Conservation (phyloP, 1,284 basidiomycete species). For the Cutaneotrichosporon sp. region DNA sequence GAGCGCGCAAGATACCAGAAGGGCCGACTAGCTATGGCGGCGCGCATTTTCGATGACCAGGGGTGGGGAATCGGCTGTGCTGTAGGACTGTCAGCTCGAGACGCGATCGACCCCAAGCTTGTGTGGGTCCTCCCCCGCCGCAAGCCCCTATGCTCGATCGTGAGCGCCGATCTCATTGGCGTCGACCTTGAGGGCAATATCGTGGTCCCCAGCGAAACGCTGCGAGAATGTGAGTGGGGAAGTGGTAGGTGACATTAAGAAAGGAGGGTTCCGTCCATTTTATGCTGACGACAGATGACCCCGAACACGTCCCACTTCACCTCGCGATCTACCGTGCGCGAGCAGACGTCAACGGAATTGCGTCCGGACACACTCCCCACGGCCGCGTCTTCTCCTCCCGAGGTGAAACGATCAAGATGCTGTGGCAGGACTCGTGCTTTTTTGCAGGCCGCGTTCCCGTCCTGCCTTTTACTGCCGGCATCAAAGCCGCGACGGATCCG, state of each 20-base stretch:
- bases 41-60: constrained; percentile 22
- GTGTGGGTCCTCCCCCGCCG: constrained; percentile 25
- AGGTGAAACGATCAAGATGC: constrained; percentile 19
- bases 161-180: constrained; percentile 19
- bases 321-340: constrained; percentile 24
- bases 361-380: constrained; percentile 23
- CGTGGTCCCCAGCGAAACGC: constrained; percentile 4
- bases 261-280: no score
- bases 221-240: constrained; percentile 9
- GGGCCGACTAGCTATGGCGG: constrained; percentile 24
- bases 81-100: constrained; percentile 22
- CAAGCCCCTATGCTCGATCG: constrained; percentile 19
- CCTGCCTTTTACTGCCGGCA: constrained; percentile 15
- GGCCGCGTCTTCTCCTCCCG: constrained; percentile 22
- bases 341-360: constrained; percentile 23
- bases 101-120: constrained; percentile 14
- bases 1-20: constrained; percentile 20
- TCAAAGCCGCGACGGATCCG: constrained; percentile 11
- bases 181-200: constrained; percentile 8
- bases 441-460: constrained; percentile 20
- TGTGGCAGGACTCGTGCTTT: constrained; percentile 30
- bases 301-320: constrained; percentile 21
- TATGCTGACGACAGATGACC: constrained; percentile 18
- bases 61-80: constrained; percentile 29
- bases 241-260: no score